Evolutionary conservation across 192 early-diverging fungal species (phyloP), one percentile per base, ranked within the genome.

Genomic region (Chytriomyces hyalinus): DNA sequence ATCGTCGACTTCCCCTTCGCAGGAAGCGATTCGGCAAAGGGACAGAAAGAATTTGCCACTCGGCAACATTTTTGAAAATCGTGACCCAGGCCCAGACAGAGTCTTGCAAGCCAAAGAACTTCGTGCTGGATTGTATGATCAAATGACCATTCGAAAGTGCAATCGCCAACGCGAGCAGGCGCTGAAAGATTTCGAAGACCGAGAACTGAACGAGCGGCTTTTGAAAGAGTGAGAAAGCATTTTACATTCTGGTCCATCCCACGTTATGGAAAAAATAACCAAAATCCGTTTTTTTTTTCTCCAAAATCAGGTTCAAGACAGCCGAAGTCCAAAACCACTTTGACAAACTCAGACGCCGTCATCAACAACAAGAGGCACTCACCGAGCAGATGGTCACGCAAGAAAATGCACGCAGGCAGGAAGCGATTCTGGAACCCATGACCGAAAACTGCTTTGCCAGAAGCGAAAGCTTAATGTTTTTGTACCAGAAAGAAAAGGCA

Each of bases 401-500:
- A 75, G 48, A 80, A 68, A 7, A 20, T 13, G 62, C 73, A 45
- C 53, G 45, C 13, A 8, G 49, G 8, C 73, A 45, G 47, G 15
- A 65, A 77, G 64, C 64, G 64, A 79, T 20, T 53, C n/a, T 51
- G 65, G 57, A 65, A n/a, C 45, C 80, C 49, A 71, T 61, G 66
- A 66, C 60, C 0, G 76, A 80, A 45, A 85, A 85, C 73, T 80
- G 79, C 20, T 86, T 82, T 77, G 83, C 86, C 5, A 61, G 84
- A 49, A 80, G 78, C 67, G 86, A 87, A 67, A 84, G 60, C 51
- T 63, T 86, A n/a, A 85, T 85, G 83, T 67, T 80, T 20, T 67
- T 85, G 53, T 85, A 87, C 69, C 81, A 86, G 70, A 78, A 81
- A 51, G 85, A 87, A 63, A 87, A 87, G 62, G 86, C 86, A 45